These are phyloP conservation scores for Alliaria petiolata DNA, from an alignment of 345 rosid species.

Conservation along the genomic window DNA sequence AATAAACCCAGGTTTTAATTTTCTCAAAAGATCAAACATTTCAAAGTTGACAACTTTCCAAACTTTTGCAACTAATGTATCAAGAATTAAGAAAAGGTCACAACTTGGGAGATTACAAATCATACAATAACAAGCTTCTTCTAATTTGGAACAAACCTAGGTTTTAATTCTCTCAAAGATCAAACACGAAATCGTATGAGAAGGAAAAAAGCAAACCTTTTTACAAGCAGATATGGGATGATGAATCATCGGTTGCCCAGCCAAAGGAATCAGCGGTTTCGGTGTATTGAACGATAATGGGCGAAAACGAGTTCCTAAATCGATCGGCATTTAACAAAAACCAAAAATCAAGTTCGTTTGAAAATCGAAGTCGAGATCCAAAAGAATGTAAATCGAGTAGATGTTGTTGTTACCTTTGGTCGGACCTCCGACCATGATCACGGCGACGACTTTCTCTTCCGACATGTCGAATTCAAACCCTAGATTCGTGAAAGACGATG, in stretches of 20 bases:
- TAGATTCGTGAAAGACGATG: background rate
- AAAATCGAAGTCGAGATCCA: background rate
- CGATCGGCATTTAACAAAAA: background rate
- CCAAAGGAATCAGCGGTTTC: conserved; percentile 76
- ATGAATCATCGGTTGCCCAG: conserved; percentile 88
- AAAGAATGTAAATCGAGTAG: background rate
- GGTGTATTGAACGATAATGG: conserved; percentile 78
- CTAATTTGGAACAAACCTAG: background rate
- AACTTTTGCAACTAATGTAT: too few relatives aligned
- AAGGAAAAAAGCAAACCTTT: conserved; percentile 41
- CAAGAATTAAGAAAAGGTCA: too few relatives aligned
- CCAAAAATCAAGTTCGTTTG: background rate
- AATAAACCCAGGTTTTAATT: background rate
- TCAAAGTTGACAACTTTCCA: too few relatives aligned
- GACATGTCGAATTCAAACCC: conserved; percentile 38
- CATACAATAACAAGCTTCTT: background rate
- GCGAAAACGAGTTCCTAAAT: conserved; percentile 73
- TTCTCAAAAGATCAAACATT: background rate
- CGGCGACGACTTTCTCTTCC: conserved; percentile 69
- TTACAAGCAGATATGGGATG: conserved; percentile 91
- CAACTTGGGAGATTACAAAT: background rate
- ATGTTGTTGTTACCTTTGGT: conserved; percentile 54
- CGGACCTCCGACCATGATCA: conserved; percentile 92
- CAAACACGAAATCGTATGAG: background rate
- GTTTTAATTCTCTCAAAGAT: background rate